Evolutionary conservation across 352 stramenopile genomes (phyloP).

Genomic region (Globisporangium nunn): DNA sequence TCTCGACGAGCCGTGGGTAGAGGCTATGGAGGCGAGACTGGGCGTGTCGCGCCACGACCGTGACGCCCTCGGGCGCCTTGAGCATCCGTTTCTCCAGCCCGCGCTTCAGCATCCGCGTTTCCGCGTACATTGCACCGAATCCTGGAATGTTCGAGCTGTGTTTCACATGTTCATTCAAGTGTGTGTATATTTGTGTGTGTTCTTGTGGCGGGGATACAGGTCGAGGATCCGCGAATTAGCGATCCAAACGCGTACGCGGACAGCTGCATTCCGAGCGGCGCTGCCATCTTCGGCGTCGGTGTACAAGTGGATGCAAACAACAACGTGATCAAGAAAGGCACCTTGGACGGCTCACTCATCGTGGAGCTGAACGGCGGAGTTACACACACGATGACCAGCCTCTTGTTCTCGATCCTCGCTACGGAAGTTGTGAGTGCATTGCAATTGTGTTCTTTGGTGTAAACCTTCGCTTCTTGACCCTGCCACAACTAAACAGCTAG

Average conservation of each 20-base stretch:
- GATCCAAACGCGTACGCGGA: constrained; percentile 1
- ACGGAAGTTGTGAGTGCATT: constrained; percentile 1
- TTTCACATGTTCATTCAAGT: neutral
- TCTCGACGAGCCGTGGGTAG: constrained; percentile 29
- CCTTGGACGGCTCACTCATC: constrained; percentile 20
- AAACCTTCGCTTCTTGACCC: neutral
- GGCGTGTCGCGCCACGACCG: constrained; percentile 15
- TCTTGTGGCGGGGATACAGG: constrained; percentile 9
- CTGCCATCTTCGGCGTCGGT: neutral
- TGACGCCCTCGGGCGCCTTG: constrained; percentile 20
- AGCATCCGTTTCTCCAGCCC: constrained; percentile 31
- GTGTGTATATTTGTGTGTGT: neutral
- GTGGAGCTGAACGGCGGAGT: constrained; percentile 32
- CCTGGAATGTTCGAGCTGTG: neutral
- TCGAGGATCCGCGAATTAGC: neutral
- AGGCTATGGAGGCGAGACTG: constrained; percentile 16
- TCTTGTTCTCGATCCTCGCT: constrained; percentile 32
- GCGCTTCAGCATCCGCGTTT: constrained; percentile 25
- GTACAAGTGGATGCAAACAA: neutral
- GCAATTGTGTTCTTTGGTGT: neutral
- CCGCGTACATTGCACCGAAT: constrained; percentile 13
- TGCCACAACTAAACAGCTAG: neutral
- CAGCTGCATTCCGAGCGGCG: constrained; percentile 3
- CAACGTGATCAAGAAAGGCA: constrained; percentile 7
- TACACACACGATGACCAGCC: constrained; percentile 27